Conservation (phyloP, 169 alveolate species). For the Cryptosporidium muris region DNA sequence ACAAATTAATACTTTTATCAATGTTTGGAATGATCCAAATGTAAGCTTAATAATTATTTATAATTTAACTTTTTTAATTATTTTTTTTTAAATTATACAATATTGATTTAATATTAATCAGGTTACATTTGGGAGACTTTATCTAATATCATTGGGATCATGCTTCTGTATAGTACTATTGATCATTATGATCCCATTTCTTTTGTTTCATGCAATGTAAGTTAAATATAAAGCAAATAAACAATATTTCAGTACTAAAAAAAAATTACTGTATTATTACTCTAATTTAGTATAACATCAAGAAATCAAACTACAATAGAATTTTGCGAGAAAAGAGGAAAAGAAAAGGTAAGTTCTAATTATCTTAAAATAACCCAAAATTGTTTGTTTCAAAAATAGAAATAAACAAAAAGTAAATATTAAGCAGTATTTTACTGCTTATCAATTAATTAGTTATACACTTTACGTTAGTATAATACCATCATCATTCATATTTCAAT, state of each 20-base stretch:
- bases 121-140: conserved; percentile 26
- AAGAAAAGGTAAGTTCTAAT: conserved; percentile 57
- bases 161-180: conserved; percentile 33
- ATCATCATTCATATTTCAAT: neutral
- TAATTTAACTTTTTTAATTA: conserved; percentile 49
- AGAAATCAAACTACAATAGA: conserved; percentile 76
- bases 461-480: too few relatives aligned
- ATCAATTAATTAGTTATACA: too few relatives aligned
- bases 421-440: too few relatives aligned
- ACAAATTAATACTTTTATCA: conserved; percentile 35
- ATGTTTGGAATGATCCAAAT: conserved; percentile 69
- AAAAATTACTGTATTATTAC: neutral
- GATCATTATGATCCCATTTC: conserved; percentile 73
- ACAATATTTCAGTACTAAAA: too few relatives aligned
- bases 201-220: conserved; percentile 71
- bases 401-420: too few relatives aligned
- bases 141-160: conserved; percentile 34
- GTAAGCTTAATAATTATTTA: neutral
- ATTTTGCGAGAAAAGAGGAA: conserved; percentile 77
- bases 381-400: too few relatives aligned
- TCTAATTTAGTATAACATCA: conserved; percentile 35
- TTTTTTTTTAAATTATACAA: neutral
- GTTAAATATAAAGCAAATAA: too few relatives aligned
- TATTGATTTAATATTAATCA: neutral
- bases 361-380: neutral